Evolutionary conservation across 2,329 filamentous ascomycete genomes (phyloP).

Genomic region (Hypoxylon sp.): DNA sequence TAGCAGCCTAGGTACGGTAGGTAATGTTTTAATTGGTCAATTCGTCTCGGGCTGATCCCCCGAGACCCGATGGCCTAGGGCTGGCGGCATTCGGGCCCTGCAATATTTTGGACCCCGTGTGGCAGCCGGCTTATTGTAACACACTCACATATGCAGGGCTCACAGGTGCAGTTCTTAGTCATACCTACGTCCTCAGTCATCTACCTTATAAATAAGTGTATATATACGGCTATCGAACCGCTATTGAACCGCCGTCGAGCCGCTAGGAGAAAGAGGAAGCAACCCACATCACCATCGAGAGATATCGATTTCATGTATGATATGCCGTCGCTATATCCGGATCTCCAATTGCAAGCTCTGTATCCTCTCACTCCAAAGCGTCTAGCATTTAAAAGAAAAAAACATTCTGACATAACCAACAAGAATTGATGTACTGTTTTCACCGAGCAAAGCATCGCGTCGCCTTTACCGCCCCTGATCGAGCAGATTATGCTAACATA

Average conservation of each 20-base stretch:
- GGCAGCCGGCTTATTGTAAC: conserved; percentile 26
- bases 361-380: not conserved
- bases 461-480: no score
- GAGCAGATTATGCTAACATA: no score
- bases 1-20: no score
- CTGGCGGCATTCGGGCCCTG: conserved; percentile 25
- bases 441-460: no score
- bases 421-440: no score
- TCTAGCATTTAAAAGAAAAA: no score
- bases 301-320: not conserved
- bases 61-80: conserved; percentile 24
- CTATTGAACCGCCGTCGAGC: not conserved
- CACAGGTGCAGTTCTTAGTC: conserved; percentile 13
- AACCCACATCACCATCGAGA: not conserved
- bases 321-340: not conserved
- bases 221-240: not conserved
- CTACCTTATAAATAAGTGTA: not conserved
- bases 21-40: conserved; percentile 1
- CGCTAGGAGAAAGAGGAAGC: not conserved
- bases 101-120: conserved; percentile 3
- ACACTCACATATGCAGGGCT: conserved; percentile 8
- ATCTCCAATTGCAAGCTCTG: not conserved
- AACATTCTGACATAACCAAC: no score
- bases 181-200: conserved; percentile 1
- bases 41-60: conserved; percentile 2